These are phyloP conservation scores for Venustampulla echinocandica DNA, from an alignment of 495 filamentous ascomycete genomes.

Conservation along the genomic window DNA sequence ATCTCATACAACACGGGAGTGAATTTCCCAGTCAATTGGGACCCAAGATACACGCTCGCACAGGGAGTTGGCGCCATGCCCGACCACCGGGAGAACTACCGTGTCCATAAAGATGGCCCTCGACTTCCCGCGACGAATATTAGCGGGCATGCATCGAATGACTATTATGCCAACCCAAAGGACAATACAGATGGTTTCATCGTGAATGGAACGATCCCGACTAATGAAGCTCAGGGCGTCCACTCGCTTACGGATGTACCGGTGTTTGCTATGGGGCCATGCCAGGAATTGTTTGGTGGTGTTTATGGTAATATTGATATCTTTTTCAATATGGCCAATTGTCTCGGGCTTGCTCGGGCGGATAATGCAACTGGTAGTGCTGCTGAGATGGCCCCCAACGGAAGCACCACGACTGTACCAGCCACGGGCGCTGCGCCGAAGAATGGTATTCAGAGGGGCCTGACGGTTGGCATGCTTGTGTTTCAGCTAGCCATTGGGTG, in stretches of 20 bases:
- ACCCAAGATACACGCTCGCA: constrained; percentile 65
- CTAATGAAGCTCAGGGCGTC: constrained; percentile 45
- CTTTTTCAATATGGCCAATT: constrained; percentile 63
- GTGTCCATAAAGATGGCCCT: constrained; percentile 47
- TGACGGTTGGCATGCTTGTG: constrained; percentile 4
- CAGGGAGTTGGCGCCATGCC: constrained; percentile 55
- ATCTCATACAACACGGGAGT: constrained; percentile 51
- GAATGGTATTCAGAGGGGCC: constrained; percentile 3
- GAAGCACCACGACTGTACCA: not conserved
- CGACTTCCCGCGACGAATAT: constrained; percentile 44
- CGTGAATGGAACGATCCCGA: constrained; percentile 60
- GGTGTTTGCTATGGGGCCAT: constrained; percentile 63
- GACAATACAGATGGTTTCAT: constrained; percentile 56
- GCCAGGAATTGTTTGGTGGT: constrained; percentile 61
- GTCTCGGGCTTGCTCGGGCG: constrained; percentile 45
- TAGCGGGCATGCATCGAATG: constrained; percentile 29
- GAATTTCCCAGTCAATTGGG: constrained; percentile 68
- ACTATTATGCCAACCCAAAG: constrained; percentile 50
- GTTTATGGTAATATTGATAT: constrained; percentile 61
- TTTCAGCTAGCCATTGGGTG: constrained; percentile 8
- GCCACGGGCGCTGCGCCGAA: not conserved
- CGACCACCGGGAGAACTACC: constrained; percentile 59
- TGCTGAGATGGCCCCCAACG: not conserved
- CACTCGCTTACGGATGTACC: constrained; percentile 70
- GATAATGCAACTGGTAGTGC: constrained; percentile 7